Evolutionary conservation across 352 stramenopile species (phyloP), one percentile per base, ranked within the genome.

Genomic region (Pythium dissotocum): DNA sequence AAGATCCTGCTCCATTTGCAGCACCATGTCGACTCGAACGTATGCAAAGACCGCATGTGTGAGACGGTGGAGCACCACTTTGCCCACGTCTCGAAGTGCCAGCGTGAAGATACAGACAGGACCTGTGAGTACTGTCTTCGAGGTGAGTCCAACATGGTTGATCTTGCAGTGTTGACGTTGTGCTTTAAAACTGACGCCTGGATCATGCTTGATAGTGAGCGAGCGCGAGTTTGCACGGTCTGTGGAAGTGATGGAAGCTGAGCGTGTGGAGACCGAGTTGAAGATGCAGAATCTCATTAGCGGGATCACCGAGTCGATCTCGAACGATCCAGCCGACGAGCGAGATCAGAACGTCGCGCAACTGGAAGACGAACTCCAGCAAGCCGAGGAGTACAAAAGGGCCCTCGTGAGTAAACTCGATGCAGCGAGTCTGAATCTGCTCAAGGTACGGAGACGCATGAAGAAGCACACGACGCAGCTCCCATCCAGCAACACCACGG

Each of bases 61-160:
- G 56, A 66, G 16, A 67, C 53, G 3, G 68, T 76, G 2, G 72
- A 75, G 67, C 68, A 69, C n/a, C 72, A 79, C 30, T 76, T 76
- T 35, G 65, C 59, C 16, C 72, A 79, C 33, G 18, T 74, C 6
- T 67, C 65, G 10, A 69, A 65, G 21, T 79, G 72, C 36, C 38
- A 64, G 12, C 70, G 62, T 52, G 65, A 57, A 44, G 61, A 56
- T 14, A 64, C 38, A 1, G 63, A 75, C 3, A 12, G 12, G 2
- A 21, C 46, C 12, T 79, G 72, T 53, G 72, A 79, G 58, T 79
- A 79, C 35, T 79, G 72, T 49, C 59, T 79, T n/a, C 54, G 62
- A 71, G 65, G 69, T 79, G 57, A 46, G 69, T 59, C 12, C 12
- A n/a, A n/a, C 57, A 2, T 8, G 10, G 40, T 55, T 44, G 30